Base-by-base conservation (phyloP, 495 filamentous ascomycete species). In the Tuber borchii region DNA sequence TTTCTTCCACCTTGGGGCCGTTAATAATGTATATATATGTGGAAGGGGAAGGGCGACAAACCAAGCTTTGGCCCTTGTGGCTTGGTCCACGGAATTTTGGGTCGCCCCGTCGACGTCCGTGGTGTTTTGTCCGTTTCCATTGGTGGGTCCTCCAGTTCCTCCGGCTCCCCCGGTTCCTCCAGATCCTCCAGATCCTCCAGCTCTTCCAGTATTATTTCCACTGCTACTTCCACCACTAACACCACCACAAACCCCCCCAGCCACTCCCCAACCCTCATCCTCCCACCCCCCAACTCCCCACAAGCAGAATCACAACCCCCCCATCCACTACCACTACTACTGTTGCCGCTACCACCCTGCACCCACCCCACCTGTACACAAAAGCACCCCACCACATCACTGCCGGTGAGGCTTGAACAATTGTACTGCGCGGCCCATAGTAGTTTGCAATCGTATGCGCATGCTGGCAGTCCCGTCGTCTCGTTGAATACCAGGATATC, bases 341-440 rank as follows among this genome's bases (percentile, higher is more conserved):
- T 48, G 17, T 42, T 12, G 12, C 31, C 22, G n/a, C 45, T 48
- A n/a, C 48, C 48, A 7, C 34, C 37, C 42, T 51, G 44, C 17
- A 73, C 71, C 76, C 75, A 72, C 20, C 42, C 61, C 37, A 82
- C 19, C 44, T 65, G 73, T 19, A 42, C 61, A 37, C 81, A 82
- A 40, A 82, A 82, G n/a, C 81, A 82, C 34, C 43, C 42, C 22
- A 71, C 45, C 26, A 51, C 68, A n/a, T 79, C 68, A 9, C 44
- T 51, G 12, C 70, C 73, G 3, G 70, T 17, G 14, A 17, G 12
- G 19, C 44, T 19, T 31, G 77, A 71, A 40, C 81, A 82, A 9
- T 76, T 78, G 70, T 71, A 82, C 31, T 82, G 81, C 48, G 81
- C 81, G 12, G 71, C 73, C 42, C 77, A 80, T 1, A 82, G 78